These are phyloP conservation scores for Diddensiella santjacobensis DNA, from an alignment of 805 yeast genomes.

Conservation along the genomic window DNA sequence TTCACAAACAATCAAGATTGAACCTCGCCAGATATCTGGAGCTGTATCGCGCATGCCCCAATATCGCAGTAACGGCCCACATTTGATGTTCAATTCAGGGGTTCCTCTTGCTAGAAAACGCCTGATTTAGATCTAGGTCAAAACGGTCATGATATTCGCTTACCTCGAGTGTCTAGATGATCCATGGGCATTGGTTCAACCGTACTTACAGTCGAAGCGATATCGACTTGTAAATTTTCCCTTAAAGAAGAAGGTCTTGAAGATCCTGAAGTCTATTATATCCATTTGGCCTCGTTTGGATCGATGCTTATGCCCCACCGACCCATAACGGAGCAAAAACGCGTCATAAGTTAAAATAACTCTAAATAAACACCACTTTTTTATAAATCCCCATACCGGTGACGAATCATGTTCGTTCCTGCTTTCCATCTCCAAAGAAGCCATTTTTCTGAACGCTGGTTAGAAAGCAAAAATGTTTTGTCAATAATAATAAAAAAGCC, in stretches of 20 bases:
- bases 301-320: no score
- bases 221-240: neutral
- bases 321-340: no score
- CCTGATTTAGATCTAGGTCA: neutral
- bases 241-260: neutral
- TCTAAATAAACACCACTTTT: no score
- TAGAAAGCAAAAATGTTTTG: no score
- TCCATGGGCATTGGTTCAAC: constrained; percentile 1
- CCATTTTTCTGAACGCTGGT: no score
- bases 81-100: constrained; percentile 25
- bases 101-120: constrained; percentile 13
- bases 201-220: neutral
- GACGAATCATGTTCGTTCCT: no score
- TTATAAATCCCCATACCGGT: no score
- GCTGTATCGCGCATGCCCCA: constrained; percentile 56
- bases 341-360: no score
- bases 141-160: neutral
- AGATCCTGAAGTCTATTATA: neutral
- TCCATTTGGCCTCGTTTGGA: no score
- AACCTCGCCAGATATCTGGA: constrained; percentile 56
- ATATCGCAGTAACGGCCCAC: constrained; percentile 74
- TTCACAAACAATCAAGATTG: constrained; percentile 60
- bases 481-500: no score
- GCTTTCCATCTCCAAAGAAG: no score
- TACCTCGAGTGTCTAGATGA: neutral